These are phyloP conservation scores for Starmerella vaccinii DNA, from an alignment of 805 yeast species.

Conservation along the genomic window DNA sequence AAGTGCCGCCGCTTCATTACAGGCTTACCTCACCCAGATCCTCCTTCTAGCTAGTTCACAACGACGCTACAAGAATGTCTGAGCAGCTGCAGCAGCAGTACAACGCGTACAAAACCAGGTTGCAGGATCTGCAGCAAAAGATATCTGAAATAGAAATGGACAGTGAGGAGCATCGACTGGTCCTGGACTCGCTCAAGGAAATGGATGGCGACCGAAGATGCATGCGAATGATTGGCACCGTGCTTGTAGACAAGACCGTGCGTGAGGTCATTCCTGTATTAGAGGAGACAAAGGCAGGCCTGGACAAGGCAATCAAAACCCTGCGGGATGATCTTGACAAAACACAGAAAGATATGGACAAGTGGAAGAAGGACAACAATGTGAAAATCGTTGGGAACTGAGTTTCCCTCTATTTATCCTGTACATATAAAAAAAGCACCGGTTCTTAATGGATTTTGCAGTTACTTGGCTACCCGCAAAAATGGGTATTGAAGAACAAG, in stretches of 20 bases:
- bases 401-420: not conserved
- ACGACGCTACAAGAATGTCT: constrained; percentile 3
- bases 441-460: too few species aligned
- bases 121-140: constrained; percentile 32
- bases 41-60: not conserved
- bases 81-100: constrained; percentile 33
- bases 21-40: constrained; percentile 1
- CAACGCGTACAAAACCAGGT: constrained; percentile 31
- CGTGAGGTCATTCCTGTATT: constrained; percentile 62
- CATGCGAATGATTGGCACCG: constrained; percentile 90
- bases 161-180: constrained; percentile 41
- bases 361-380: constrained; percentile 43
- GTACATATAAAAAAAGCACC: not conserved
- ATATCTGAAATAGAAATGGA: constrained; percentile 36
- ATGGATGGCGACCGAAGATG: constrained; percentile 60
- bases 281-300: constrained; percentile 45
- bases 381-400: constrained; percentile 37
- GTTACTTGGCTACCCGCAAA: too few species aligned
- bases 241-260: constrained; percentile 70
- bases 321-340: constrained; percentile 35
- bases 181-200: constrained; percentile 44
- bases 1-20: constrained; percentile 7
- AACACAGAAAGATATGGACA: constrained; percentile 37
- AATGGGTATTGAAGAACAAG: too few species aligned
- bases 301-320: constrained; percentile 34